These are phyloP conservation scores for Boletus calvinii DNA, from an alignment of 1,284 basidiomycete genomes.

Conservation along the genomic window DNA sequence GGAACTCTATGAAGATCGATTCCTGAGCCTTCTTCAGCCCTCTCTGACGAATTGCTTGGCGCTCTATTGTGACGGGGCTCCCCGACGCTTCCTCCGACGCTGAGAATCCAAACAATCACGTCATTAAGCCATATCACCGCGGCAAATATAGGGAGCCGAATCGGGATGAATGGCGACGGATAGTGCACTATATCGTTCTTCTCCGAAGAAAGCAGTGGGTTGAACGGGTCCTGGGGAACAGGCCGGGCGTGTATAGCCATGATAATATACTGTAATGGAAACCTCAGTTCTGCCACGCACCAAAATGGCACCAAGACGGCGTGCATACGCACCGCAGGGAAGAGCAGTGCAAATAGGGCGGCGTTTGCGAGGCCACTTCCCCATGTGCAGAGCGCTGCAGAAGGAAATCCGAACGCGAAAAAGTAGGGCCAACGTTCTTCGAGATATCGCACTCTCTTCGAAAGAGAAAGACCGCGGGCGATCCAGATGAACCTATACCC, in stretches of 20 bases:
- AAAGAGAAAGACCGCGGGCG: conserved; percentile 65
- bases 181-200: conserved; percentile 48
- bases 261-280: conserved; percentile 63
- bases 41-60: conserved; percentile 47
- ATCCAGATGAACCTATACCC: conserved; percentile 71
- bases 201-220: conserved; percentile 44
- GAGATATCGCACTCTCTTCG: conserved; percentile 65
- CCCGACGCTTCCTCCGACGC: conserved; percentile 45
- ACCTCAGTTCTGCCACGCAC: conserved; percentile 2
- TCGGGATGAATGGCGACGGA: conserved; percentile 73
- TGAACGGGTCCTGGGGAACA: conserved; percentile 67
- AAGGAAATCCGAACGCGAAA: conserved; percentile 76
- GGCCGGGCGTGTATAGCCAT: conserved; percentile 73
- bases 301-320: conserved; percentile 18
- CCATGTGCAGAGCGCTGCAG: conserved; percentile 66
- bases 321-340: conserved; percentile 57
- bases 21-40: conserved; percentile 51
- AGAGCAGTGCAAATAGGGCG: conserved; percentile 74
- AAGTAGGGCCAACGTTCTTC: conserved; percentile 88
- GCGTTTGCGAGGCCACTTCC: conserved; percentile 73
- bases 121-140: conserved; percentile 76
- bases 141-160: conserved; percentile 73
- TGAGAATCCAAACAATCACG: conserved; percentile 60
- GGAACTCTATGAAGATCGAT: conserved; percentile 25
- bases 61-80: conserved; percentile 28